Evolutionary conservation across 805 yeast genomes (phyloP).

Genomic region (Spathaspora girioi): DNA sequence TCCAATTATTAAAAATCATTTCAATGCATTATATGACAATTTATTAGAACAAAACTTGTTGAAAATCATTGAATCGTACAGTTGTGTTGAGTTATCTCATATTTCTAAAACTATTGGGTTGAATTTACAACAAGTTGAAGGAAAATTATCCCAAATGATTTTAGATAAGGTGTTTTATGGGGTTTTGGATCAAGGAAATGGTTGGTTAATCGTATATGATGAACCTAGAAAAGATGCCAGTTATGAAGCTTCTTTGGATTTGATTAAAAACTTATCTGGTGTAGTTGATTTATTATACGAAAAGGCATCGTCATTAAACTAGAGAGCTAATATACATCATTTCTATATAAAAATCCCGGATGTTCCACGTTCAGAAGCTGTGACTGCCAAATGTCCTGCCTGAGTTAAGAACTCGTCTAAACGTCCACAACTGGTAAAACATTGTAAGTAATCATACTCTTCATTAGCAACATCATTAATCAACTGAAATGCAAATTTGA

Average conservation of each 20-base stretch:
- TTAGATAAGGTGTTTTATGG: constrained; percentile 94
- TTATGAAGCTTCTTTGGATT: constrained; percentile 81
- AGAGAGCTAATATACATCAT: constrained; percentile 13
- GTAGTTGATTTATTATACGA: constrained; percentile 91
- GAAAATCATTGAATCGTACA: constrained; percentile 93
- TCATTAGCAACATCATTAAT: constrained; percentile 69
- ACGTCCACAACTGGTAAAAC: constrained; percentile 57
- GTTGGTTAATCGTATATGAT: constrained; percentile 91
- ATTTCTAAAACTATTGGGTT: constrained; percentile 85
- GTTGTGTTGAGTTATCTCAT: constrained; percentile 90
- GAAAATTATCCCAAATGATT: constrained; percentile 93
- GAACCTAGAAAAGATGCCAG: constrained; percentile 86
- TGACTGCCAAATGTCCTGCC: constrained; percentile 56
- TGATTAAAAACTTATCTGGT: constrained; percentile 79
- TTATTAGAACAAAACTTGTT: constrained; percentile 88
- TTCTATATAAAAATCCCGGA: constrained; percentile 36
- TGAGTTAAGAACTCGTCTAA: constrained; percentile 50
- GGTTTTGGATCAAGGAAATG: constrained; percentile 96
- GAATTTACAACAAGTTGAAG: constrained; percentile 84
- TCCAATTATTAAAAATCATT: constrained; percentile 84
- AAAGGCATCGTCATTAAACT: constrained; percentile 83
- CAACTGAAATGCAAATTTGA: constrained; percentile 55
- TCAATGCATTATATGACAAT: constrained; percentile 89
- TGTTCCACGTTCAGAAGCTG: constrained; percentile 43
- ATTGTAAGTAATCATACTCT: constrained; percentile 50